phyloP scores from a whole-genome alignment of 164 flowering plant genomes.

The Magnolia officinalis region DNA sequence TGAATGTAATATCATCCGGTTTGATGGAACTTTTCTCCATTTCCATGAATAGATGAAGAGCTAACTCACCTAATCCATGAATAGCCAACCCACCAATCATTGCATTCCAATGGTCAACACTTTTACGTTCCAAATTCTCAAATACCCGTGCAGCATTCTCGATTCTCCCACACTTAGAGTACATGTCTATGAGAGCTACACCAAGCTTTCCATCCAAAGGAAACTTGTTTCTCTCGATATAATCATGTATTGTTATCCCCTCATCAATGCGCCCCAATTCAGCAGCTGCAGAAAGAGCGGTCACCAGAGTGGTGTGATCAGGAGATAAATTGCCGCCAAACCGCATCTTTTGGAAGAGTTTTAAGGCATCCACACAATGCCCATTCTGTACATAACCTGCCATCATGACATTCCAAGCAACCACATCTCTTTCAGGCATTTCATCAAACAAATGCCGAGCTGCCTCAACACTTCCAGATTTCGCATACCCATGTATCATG shows the following conservation, averaged over 20 bases:
- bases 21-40: constrained; percentile 42
- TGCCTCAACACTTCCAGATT: constrained; percentile 33
- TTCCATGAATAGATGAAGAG: constrained; percentile 51
- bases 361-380: constrained; percentile 39
- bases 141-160: constrained; percentile 45
- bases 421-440: constrained; percentile 52
- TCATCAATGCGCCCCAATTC: constrained; percentile 45
- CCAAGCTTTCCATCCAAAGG: constrained; percentile 41
- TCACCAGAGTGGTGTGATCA: constrained; percentile 42
- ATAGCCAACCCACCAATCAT: constrained; percentile 68
- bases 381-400: constrained; percentile 59
- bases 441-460: constrained; percentile 47
- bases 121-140: constrained; percentile 28
- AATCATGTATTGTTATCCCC: constrained; percentile 42
- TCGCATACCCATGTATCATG: constrained; percentile 61
- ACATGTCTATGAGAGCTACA: constrained; percentile 71
- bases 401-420: constrained; percentile 66
- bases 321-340: constrained; percentile 27
- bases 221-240: constrained; percentile 34
- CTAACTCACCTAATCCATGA: constrained; percentile 58
- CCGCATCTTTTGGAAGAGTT: constrained; percentile 41
- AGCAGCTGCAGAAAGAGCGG: constrained; percentile 54
- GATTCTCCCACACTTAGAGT: constrained; percentile 68
- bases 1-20: constrained; percentile 75
- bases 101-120: constrained; percentile 71